Conservation (phyloP, 441 rosid species). For the Eruca vesicaria region DNA sequence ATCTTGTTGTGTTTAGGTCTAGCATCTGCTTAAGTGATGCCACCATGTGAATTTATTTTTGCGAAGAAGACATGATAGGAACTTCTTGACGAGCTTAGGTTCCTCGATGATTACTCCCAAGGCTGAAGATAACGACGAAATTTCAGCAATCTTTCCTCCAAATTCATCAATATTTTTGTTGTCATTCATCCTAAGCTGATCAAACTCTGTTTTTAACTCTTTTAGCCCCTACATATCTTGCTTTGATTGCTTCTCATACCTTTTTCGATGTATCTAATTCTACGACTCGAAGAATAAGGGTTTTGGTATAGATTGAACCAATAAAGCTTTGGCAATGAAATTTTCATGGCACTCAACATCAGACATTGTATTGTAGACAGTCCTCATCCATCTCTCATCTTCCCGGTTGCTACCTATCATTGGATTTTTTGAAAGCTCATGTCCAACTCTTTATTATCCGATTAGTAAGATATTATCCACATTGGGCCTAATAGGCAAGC, state of each 20-base stretch:
- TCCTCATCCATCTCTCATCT: no score
- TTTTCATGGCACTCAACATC: no score
- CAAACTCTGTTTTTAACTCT: background rate
- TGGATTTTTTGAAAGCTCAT: no score
- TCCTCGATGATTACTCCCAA: background rate
- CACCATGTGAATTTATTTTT: background rate
- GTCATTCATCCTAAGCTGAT: background rate
- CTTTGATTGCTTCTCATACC: no score
- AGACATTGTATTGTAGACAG: no score
- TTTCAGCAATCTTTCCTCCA: background rate
- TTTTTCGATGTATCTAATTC: no score
- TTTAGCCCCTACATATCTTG: background rate
- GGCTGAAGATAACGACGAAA: background rate
- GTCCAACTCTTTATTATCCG: no score
- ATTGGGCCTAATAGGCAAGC: no score
- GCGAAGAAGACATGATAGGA: background rate
- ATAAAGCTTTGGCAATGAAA: background rate
- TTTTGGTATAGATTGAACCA: background rate
- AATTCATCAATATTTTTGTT: background rate
- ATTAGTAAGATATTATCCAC: no score
- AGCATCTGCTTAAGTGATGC: background rate
- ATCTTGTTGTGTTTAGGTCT: background rate
- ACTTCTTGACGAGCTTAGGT: background rate
- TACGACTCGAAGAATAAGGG: background rate
- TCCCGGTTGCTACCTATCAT: no score